A percentile compares a stretch with the other conserved stretches of the same genome.
Conservation (phyloP, 441 rosid genomes). For the Isatis lusitanica region DNA sequence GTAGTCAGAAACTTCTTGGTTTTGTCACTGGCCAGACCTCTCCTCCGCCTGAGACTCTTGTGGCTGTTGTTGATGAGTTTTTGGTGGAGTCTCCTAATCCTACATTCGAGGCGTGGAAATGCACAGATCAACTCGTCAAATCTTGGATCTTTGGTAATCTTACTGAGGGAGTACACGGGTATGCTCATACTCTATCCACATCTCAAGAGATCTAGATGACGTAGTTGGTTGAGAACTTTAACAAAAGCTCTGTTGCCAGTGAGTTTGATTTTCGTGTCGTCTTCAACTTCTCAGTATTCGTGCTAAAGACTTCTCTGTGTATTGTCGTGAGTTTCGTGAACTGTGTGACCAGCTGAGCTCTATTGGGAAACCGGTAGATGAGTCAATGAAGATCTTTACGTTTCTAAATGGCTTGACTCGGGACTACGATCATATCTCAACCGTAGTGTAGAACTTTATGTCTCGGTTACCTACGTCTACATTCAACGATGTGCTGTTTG, state of each 20-base stretch:
- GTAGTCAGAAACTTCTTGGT: too few relatives aligned
- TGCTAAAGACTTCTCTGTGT: background rate
- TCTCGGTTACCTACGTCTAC: background rate
- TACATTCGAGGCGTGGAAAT: background rate
- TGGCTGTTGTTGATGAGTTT: too few relatives aligned
- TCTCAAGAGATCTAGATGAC: background rate
- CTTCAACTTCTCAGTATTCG: background rate
- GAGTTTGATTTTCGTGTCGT: background rate
- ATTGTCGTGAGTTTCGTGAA: background rate
- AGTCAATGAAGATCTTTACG: background rate
- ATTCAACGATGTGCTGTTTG: background rate
- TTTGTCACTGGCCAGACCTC: too few relatives aligned
- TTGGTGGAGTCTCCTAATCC: background rate
- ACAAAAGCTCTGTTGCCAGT: background rate
- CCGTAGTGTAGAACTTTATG: background rate
- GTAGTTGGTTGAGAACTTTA: background rate
- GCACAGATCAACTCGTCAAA: background rate
- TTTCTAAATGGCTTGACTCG: background rate
- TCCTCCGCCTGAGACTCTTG: too few relatives aligned
- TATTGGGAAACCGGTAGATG: background rate
- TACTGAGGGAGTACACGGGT: background rate
- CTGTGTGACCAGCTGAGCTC: background rate
- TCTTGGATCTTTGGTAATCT: background rate
- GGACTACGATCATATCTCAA: background rate
- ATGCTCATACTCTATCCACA: background rate